These are phyloP conservation scores for Clavaria fumosa DNA, from an alignment of 768 basidiomycete genomes.

Conservation along the genomic window DNA sequence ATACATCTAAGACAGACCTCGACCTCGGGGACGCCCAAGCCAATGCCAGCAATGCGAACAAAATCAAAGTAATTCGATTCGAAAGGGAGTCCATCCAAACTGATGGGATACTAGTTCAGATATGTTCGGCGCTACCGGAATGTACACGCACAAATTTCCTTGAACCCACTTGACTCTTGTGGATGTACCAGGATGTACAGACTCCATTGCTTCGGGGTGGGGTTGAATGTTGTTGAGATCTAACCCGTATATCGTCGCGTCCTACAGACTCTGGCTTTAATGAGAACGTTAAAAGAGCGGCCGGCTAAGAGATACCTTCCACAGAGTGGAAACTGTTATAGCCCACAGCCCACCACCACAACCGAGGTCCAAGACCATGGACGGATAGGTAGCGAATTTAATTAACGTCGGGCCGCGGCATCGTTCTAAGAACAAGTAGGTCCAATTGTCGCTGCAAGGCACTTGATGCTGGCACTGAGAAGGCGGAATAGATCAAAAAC, in stretches of 20 bases:
- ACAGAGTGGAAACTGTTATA: conserved; percentile 48
- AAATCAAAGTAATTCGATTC: conserved; percentile 42
- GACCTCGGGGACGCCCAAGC: conserved; percentile 57
- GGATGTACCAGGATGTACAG: conserved; percentile 25
- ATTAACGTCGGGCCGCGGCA: conserved; percentile 38
- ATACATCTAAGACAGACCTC: conserved; percentile 29
- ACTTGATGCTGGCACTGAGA: conserved; percentile 7
- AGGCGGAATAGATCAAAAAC: conserved; percentile 12
- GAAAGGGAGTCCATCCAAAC: conserved; percentile 53
- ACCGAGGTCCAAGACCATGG: conserved; percentile 47
- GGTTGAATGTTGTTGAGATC: conserved; percentile 45
- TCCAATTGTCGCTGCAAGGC: conserved; percentile 48
- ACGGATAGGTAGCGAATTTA: conserved; percentile 35
- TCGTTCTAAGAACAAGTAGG: conserved; percentile 43
- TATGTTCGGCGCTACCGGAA: background rate
- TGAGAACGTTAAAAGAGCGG: background rate
- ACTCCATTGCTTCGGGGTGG: conserved; percentile 21
- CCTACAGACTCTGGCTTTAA: conserved; percentile 19
- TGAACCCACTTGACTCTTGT: conserved; percentile 48
- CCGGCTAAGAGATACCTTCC: conserved; percentile 34
- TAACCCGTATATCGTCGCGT: conserved; percentile 40
- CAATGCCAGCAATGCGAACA: conserved; percentile 47
- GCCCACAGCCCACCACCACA: conserved; percentile 62
- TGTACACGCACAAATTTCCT: conserved; percentile 41
- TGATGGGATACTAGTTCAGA: conserved; percentile 15